Evolutionary conservation across 1,139 yeast species (phyloP).

Genomic region (Hansenula anomala): DNA sequence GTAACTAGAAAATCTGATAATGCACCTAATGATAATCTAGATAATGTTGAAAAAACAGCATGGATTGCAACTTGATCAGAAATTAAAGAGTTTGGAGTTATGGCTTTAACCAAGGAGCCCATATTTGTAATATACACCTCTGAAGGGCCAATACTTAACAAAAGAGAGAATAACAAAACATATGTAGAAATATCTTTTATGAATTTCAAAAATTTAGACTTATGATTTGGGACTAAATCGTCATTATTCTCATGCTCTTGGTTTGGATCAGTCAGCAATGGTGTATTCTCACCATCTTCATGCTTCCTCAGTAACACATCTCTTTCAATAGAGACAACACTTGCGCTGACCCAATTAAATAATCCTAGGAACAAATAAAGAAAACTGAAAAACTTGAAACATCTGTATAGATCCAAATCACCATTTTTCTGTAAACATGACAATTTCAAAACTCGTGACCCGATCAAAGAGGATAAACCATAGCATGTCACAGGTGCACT

Average conservation of each 20-base stretch:
- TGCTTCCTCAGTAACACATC: constrained; percentile 38
- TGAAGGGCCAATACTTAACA: constrained; percentile 75
- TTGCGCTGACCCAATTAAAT: constrained; percentile 57
- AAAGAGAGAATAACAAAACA: constrained; percentile 55
- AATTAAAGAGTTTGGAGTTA: constrained; percentile 26
- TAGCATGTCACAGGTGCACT: constrained; percentile 85
- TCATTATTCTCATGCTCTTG: constrained; percentile 1
- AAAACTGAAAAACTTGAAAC: constrained; percentile 54
- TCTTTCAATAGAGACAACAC: constrained; percentile 59
- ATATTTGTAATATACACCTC: constrained; percentile 86
- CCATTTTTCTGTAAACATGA: constrained; percentile 30
- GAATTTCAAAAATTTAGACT: constrained; percentile 44
- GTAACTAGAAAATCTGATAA: constrained; percentile 49
- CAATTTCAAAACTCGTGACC: constrained; percentile 47
- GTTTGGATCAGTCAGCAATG: constrained; percentile 11
- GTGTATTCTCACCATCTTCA: constrained; percentile 17
- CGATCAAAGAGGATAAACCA: constrained; percentile 63
- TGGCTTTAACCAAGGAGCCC: constrained; percentile 49
- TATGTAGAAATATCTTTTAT: constrained; percentile 62
- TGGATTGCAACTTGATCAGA: constrained; percentile 51
- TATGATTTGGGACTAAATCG: constrained; percentile 31
- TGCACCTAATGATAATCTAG: constrained; percentile 66
- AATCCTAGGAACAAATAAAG: constrained; percentile 53
- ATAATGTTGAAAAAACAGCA: constrained; percentile 51
- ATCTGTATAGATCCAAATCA: constrained; percentile 43